Conservation (phyloP, 179 eudicot genomes). For the Pouteria campechiana region DNA sequence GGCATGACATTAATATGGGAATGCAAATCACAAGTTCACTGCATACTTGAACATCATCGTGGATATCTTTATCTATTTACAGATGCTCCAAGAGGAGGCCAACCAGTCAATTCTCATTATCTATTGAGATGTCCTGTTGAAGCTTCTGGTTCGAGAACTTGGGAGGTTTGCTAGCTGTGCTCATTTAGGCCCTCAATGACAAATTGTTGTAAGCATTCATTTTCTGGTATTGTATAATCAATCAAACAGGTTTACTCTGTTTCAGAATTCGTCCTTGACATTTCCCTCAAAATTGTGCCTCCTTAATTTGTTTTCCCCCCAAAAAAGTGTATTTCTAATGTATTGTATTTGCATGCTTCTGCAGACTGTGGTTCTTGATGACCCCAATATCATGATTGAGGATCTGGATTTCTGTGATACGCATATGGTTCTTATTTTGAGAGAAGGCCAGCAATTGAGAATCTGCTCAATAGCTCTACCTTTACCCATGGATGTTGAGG, state of each 20-base stretch:
- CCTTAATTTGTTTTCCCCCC: too few species aligned
- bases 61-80: conserved; percentile 81
- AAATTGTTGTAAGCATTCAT: too few species aligned
- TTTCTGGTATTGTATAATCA: too few species aligned
- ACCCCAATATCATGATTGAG: conserved; percentile 45
- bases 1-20: conserved; percentile 81
- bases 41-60: conserved; percentile 83
- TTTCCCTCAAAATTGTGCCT: too few species aligned
- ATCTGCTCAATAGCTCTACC: conserved; percentile 66
- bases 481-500: too few species aligned
- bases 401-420: conserved; percentile 81
- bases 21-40: conserved; percentile 59
- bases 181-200: too few species aligned
- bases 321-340: too few species aligned
- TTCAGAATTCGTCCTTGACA: too few species aligned
- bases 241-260: too few species aligned
- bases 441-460: conserved; percentile 47
- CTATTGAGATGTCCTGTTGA: conserved; percentile 57
- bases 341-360: too few species aligned
- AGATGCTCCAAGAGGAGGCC: conserved; percentile 57
- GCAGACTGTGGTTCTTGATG: conserved; percentile 72
- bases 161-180: conserved; percentile 56
- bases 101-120: conserved; percentile 66
- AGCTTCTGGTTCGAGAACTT: conserved; percentile 38
- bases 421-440: conserved; percentile 57